Evolutionary conservation across 352 stramenopile species (phyloP).

Genomic region (Saprolegnia diclina): DNA sequence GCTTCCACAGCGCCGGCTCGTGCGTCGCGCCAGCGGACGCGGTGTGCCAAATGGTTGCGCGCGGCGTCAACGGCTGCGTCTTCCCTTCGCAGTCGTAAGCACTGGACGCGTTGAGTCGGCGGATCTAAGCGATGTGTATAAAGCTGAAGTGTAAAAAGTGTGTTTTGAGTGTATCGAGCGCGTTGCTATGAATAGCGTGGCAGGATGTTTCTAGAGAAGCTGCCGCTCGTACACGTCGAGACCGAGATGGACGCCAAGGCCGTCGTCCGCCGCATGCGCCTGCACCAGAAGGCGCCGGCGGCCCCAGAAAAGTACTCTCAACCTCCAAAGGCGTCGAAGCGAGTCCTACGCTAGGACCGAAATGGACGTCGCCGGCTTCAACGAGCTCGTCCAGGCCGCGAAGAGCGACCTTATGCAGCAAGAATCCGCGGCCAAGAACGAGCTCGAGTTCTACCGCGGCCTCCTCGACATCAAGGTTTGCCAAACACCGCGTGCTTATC

Average conservation of each 20-base stretch:
- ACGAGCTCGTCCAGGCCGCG: slow-evolving; percentile 20
- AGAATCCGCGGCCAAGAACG: slow-evolving; percentile 19
- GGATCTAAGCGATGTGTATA: neutral
- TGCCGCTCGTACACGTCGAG: slow-evolving; percentile 8
- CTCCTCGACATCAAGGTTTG: slow-evolving; percentile 22
- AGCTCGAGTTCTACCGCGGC: slow-evolving; percentile 22
- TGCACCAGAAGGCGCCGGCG: slow-evolving; percentile 9
- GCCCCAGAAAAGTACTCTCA: neutral
- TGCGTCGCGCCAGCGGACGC: slow-evolving; percentile 42
- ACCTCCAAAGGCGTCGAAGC: neutral
- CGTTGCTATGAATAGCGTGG: neutral
- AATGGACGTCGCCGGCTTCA: slow-evolving; percentile 7
- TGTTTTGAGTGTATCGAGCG: neutral
- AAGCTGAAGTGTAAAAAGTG: no score
- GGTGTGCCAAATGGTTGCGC: slow-evolving; percentile 33
- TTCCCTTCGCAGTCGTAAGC: slow-evolving; percentile 30
- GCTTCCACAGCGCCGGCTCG: slow-evolving; percentile 21
- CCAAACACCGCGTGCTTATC: neutral
- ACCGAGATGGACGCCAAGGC: slow-evolving; percentile 20
- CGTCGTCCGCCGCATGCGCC: slow-evolving; percentile 22
- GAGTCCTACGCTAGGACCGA: neutral
- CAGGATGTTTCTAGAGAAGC: neutral
- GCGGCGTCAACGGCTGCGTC: slow-evolving; percentile 36
- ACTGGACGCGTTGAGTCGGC: no score
- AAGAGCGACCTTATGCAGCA: slow-evolving; percentile 18